phyloP scores from a whole-genome alignment of 2,329 filamentous ascomycete species.

The Dactylellina cionopaga region DNA sequence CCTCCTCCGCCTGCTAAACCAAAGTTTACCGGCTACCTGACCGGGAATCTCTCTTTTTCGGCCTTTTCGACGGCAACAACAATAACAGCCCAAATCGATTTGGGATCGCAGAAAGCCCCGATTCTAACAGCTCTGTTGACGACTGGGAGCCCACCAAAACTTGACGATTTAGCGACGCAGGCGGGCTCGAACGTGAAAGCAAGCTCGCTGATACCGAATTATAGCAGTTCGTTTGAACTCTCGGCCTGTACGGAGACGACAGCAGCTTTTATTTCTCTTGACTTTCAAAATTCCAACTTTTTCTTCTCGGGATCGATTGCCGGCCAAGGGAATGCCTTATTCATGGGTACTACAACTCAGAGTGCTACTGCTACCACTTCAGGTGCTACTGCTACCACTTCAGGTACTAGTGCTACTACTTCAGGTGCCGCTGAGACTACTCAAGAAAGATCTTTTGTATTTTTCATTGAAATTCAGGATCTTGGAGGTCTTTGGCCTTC shows the following conservation, averaged over 20 bases:
- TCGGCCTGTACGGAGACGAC: neutral
- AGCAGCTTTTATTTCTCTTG: constrained; percentile 5
- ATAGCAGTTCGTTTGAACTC: neutral
- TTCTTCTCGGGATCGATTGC: neutral
- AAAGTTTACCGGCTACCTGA: constrained; percentile 2
- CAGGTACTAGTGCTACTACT: neutral
- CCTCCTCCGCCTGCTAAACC: neutral
- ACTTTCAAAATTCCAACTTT: neutral
- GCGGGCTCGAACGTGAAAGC: neutral
- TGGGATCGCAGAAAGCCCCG: neutral
- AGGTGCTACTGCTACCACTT: neutral
- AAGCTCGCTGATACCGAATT: neutral
- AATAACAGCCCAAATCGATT: neutral
- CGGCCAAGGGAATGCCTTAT: neutral
- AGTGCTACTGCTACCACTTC: neutral
- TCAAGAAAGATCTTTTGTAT: constrained; percentile 7
- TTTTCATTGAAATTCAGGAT: neutral
- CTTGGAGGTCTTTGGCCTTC: constrained; percentile 3
- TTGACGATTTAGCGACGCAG: neutral
- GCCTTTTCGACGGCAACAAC: neutral
- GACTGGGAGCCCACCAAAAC: neutral
- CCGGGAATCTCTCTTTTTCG: neutral
- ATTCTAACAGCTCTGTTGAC: neutral
- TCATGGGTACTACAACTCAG: neutral
- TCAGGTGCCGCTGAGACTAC: neutral